Evolutionary conservation across 192 early-diverging fungal genomes (phyloP).

Genomic region (Martensiomyces pterosporus): DNA sequence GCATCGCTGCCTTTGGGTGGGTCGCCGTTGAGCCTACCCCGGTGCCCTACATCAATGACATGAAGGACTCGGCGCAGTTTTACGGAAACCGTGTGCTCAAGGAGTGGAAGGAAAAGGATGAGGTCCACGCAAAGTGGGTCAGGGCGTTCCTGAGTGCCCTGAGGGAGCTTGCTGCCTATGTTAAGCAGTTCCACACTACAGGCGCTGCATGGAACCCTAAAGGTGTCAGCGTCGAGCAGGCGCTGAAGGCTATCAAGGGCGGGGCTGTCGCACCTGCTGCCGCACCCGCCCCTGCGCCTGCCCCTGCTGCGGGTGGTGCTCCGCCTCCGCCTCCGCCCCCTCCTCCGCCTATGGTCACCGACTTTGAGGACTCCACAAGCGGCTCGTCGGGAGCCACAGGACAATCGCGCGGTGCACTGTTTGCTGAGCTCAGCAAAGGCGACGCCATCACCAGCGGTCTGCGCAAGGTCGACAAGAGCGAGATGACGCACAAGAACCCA

Average conservation of each 20-base stretch:
- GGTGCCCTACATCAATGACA: conserved; percentile 80
- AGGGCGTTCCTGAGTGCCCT: conserved; percentile 66
- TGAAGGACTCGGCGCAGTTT: conserved; percentile 89
- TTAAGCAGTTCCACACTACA: conserved; percentile 84
- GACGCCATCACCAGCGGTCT: conserved; percentile 68
- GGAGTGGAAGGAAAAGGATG: conserved; percentile 86
- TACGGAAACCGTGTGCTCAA: conserved; percentile 88
- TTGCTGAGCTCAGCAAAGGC: conserved; percentile 85
- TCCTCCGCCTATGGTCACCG: conserved; percentile 37
- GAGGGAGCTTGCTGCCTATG: conserved; percentile 75
- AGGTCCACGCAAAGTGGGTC: conserved; percentile 82
- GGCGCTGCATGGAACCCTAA: conserved; percentile 91
- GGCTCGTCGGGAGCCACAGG: no score
- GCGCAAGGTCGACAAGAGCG: conserved; percentile 87
- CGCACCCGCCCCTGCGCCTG: conserved; percentile 37
- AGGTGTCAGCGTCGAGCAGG: conserved; percentile 50
- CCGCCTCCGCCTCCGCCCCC: conserved; percentile 58
- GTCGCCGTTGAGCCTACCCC: conserved; percentile 83
- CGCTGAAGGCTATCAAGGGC: conserved; percentile 31
- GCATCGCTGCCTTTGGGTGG: conserved; percentile 90
- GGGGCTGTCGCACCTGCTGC: conserved; percentile 37
- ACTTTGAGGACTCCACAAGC: neutral
- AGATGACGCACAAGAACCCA: conserved; percentile 99
- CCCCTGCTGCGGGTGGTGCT: conserved; percentile 46
- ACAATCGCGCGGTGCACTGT: conserved; percentile 55